Evolutionary conservation across 177 flowering plant species (phyloP), one percentile per base, ranked within the genome.

Genomic region (Telopea speciosissima): DNA sequence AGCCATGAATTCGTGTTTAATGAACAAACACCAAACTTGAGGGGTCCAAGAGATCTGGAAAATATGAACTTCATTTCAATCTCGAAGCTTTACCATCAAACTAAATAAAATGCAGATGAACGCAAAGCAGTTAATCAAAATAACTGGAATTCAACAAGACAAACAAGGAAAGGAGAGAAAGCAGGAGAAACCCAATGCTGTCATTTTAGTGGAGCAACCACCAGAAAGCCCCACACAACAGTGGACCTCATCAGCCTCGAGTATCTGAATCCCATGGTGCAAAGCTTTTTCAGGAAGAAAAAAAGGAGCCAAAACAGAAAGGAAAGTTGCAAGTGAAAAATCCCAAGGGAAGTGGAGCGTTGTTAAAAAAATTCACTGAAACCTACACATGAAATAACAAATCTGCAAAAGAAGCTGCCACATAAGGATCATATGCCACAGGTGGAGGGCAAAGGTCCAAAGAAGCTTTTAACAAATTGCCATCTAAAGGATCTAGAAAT

Each of bases 381-480:
- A 72, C 56, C 78, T 14, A 70, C 36, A 44, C 70, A 69, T 6
- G 63, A 62, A 33, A 22, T 40, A 49, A 44, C 24, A n/a, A 68
- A 66, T 73, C 25, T 68, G 49, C 72, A 63, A 66, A 82, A 77
- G 79, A 77, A 75, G 79, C 81, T 70, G 23, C 67, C 65, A 65
- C 70, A 61, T 31, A 56, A 21, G 23, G 76, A 71, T 68, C 80
- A 75, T n/a, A n/a, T 68, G 45, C 66, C 14, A 24, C 67, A 56
- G 26, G 12, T 63, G 60, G 16, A 11, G 42, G 72, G 74, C 80
- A 26, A 80, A 72, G 40, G 28, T 62, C 76, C 1, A 70, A 17
- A 26, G 78, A 79, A 72, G 24, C 62, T 40, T 40, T 13, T 49
- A 71, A 45, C 45, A 71, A 33, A 71, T 52, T 49, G 64, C 72